Evolutionary conservation across 768 basidiomycete genomes (phyloP).

Genomic region (Lentinula edodes): DNA sequence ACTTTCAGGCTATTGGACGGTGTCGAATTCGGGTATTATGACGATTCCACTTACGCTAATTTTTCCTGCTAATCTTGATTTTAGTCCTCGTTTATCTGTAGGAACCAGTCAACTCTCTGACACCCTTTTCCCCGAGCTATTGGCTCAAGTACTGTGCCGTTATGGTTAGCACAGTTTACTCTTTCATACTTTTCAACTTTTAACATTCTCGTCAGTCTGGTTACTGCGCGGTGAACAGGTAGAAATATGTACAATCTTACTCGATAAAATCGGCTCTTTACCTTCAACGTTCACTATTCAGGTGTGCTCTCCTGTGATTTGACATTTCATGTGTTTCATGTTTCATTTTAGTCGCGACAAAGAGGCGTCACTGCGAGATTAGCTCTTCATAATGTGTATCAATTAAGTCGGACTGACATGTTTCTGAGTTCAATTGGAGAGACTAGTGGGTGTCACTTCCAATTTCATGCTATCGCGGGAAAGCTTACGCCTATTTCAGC

Average conservation of each 20-base stretch:
- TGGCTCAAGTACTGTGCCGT: constrained; percentile 58
- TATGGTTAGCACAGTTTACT: constrained; percentile 45
- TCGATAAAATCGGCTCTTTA: constrained; percentile 53
- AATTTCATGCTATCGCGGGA: not conserved
- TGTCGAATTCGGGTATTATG: constrained; percentile 35
- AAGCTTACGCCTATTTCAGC: constrained; percentile 35
- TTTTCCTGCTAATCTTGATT: constrained; percentile 4
- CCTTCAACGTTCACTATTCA: constrained; percentile 54
- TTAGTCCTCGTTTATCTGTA: constrained; percentile 40
- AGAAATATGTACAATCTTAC: constrained; percentile 44
- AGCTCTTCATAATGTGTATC: constrained; percentile 72
- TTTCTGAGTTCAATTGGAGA: constrained; percentile 87
- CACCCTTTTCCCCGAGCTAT: constrained; percentile 51
- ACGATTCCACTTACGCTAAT: not conserved
- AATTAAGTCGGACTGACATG: constrained; percentile 78
- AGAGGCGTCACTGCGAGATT: constrained; percentile 67
- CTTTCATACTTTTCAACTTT: not conserved
- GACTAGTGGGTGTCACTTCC: constrained; percentile 56
- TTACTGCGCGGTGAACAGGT: constrained; percentile 52
- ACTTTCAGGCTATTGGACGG: constrained; percentile 50
- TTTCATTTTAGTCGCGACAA: constrained; percentile 55
- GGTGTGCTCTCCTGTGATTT: constrained; percentile 26
- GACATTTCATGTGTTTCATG: not conserved
- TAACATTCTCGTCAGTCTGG: constrained; percentile 46
- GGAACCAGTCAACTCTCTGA: constrained; percentile 32